Evolutionary conservation across 2,329 filamentous ascomycete genomes (phyloP), one percentile per base, ranked within the genome.

Genomic region (Arthrocladium fulminans): DNA sequence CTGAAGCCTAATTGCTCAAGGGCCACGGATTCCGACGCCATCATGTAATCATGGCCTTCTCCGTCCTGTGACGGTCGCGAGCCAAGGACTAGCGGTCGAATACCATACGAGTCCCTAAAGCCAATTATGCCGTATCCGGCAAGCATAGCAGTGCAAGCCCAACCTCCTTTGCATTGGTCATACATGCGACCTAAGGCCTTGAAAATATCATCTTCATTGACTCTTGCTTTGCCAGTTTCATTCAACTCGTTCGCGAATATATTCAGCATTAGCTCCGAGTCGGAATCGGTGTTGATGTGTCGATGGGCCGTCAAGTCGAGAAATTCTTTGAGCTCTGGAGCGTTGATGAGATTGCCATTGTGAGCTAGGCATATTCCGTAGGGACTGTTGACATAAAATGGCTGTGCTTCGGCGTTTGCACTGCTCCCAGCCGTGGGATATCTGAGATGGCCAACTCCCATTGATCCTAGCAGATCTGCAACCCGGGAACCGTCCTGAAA

Each of bases 361-460:
- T 92, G 83, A 19, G 83, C 78, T 63, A 92, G 77, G 60, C 77
- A 85, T 59, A 94, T 84, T 41, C 88, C 88, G 62, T 88, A 92
- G 1, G 86, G 87, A 50, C 77, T 79, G 71, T 94, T 94, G 60
- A 92, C 87, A 63, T 92, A 95, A 67, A 96, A 94, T 0, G 89
- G 89, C 67, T 95, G 88, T 9, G 87, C 86, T 67, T 95, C 88
- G 6, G 87, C 82, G 61, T 87, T 90, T 50, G 80, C 80, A 57
- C 83, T 86, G 64, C 83, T 92, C 49, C 89, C 89, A 10, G 86
- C 85, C 6, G 89, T 96, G 9, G 89, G 89, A 67, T 96, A 96
- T 64, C 89, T 76, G 57, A 96, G 68, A 66, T 96, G 89, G 35
- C 80, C 84, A 51, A 95, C 75, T 53, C 87, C 88, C 84, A 92